Base-by-base conservation (phyloP, 176 grass and related monocot species). In the Eragrostis nindensis region DNA sequence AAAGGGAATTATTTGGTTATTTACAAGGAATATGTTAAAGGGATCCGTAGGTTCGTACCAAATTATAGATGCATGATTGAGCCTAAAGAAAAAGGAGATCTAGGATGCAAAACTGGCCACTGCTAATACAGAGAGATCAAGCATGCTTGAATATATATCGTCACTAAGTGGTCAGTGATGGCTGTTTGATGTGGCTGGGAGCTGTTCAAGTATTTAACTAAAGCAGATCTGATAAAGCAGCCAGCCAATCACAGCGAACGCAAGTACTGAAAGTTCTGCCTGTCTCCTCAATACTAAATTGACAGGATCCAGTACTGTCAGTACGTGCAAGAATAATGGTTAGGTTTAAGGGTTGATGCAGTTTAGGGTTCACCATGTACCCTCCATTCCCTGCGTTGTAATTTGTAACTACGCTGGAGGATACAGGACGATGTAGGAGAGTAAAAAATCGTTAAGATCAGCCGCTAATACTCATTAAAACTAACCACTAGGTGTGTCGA, bases 181-280 rank as follows among this genome's bases (percentile, higher is more conserved):
- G 47, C 24, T 8, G 25, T 17, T 8, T 81, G 26, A 46, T 62
- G 53, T 10, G 60, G 5, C 49, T 43, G 38, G 41, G 54, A 71
- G 67, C 42, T 46, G 26, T 44, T 52, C 27, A 70, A 32, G 25
- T 5, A 16, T 61, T 77, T 61, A 47, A 70, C 27, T 70, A 84
- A 77, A 62, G 25, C 29, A 49, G 73, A 77, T 77, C 63, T 77
- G 27, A 70, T 49, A 24, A 77, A 39, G 3, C 27, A 36, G 24
- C 40, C 42, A 84, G 64, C 82, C 73, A 84, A 77, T 77, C 73
- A 77, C 73, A 77, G 64, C 64, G 41, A 49, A 77, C 69, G 42
- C 73, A 70, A 60, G 41, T 3, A 11, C 64, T 70, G 41, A 84
- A 61, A 77, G 82, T 62, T 77, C 52, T 43, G 41, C 15, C 52